These are phyloP conservation scores for Phylloboletellus chloephorus DNA, from an alignment of 1,284 basidiomycete species.

Conservation along the genomic window DNA sequence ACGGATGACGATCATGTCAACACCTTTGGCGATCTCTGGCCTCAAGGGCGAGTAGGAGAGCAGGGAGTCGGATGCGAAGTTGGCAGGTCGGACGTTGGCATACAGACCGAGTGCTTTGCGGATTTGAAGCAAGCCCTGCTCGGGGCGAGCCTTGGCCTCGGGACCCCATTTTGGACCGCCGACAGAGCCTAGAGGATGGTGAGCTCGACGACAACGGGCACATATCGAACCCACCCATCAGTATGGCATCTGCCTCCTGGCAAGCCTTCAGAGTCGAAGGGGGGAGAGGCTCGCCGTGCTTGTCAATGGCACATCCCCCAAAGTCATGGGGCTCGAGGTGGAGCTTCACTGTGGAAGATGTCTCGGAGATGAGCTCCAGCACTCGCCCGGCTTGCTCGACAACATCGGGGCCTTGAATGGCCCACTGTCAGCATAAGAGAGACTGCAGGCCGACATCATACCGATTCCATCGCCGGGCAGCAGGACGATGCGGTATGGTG, in stretches of 20 bases:
- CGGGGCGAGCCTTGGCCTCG: constrained; percentile 87
- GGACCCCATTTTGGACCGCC: constrained; percentile 99
- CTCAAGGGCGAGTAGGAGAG: constrained; percentile 92
- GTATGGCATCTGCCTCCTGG: constrained; percentile 84
- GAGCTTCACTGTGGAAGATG: constrained; percentile 62
- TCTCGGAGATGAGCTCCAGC: constrained; percentile 67
- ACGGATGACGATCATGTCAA: constrained; percentile 90
- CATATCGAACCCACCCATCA: constrained; percentile 63
- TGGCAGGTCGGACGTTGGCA: constrained; percentile 96
- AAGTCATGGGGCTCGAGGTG: constrained; percentile 78
- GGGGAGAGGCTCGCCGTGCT: constrained; percentile 79
- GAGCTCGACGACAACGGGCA: background rate
- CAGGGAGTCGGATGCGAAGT: constrained; percentile 89
- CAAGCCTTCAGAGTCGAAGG: constrained; percentile 83
- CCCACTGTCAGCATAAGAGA: constrained; percentile 7
- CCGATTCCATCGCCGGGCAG: constrained; percentile 97
- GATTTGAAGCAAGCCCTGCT: constrained; percentile 87
- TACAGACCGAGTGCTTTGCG: constrained; percentile 93
- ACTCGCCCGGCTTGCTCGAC: constrained; percentile 86
- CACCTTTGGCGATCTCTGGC: constrained; percentile 78
- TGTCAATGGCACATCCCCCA: constrained; percentile 93
- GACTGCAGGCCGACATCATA: constrained; percentile 32
- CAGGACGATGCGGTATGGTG: constrained; percentile 78
- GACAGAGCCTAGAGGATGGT: constrained; percentile 66
- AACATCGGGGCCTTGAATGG: constrained; percentile 80